Percentiles rank a stretch among this genome's conserved stretches.
Evolutionary conservation across 2,329 filamentous ascomycete genomes (phyloP).

Genomic region (Penicillium decumbens): DNA sequence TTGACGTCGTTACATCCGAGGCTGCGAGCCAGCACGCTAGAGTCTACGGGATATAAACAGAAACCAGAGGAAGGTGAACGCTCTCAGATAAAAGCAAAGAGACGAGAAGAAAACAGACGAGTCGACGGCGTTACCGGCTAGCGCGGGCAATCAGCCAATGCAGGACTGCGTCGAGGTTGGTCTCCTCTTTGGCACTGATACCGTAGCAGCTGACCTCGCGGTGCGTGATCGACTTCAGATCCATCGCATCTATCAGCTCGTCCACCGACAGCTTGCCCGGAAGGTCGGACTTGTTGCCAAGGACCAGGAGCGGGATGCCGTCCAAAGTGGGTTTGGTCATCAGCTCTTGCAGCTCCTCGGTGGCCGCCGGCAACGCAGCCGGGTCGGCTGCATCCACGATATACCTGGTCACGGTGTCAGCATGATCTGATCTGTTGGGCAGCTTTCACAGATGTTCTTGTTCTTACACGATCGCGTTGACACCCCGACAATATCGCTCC

Average conservation of each 20-base stretch:
- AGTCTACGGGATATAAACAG: constrained; percentile 22
- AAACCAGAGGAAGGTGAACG: constrained; percentile 12
- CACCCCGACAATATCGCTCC: constrained; percentile 96
- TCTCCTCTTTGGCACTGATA: constrained; percentile 98
- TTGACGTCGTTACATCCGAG: constrained; percentile 50
- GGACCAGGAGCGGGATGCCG: constrained; percentile 85
- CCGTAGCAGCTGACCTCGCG: constrained; percentile 98
- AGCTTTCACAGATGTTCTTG: constrained; percentile 30
- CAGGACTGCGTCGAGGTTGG: constrained; percentile 92
- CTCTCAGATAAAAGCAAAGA: constrained; percentile 9
- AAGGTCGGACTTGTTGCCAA: constrained; percentile 96
- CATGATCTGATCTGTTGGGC: neutral
- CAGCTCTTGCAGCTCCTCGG: constrained; percentile 85
- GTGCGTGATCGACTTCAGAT: constrained; percentile 81
- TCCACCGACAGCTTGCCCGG: constrained; percentile 87
- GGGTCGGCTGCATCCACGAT: constrained; percentile 94
- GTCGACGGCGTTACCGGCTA: constrained; percentile 51
- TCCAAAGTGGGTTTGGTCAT: constrained; percentile 78
- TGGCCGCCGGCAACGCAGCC: constrained; percentile 73
- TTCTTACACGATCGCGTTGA: constrained; percentile 85
- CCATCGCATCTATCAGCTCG: constrained; percentile 87
- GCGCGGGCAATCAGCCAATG: constrained; percentile 94
- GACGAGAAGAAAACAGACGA: constrained; percentile 11
- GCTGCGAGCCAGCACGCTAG: constrained; percentile 32
- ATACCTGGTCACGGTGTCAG: constrained; percentile 52